Percentiles rank a stretch among this genome's conserved stretches.
Conservation (phyloP, 768 basidiomycete genomes). For the Leccinum subgranulosum region DNA sequence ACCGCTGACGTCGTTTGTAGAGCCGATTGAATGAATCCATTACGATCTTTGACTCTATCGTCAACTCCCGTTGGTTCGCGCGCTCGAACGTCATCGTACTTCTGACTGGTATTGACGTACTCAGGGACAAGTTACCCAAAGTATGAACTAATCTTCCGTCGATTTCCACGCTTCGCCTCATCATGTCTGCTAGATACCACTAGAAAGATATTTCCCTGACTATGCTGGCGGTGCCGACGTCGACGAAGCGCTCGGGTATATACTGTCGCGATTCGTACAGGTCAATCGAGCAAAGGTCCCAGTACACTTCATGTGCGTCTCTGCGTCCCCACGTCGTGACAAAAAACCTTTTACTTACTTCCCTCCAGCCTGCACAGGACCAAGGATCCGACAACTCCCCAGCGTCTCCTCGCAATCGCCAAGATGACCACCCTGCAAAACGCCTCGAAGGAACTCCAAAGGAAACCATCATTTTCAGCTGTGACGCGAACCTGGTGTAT, state of each 20-base stretch:
- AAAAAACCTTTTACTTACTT: not conserved
- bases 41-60: not conserved
- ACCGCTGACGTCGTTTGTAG: not conserved
- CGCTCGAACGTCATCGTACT: not conserved
- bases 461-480: not conserved
- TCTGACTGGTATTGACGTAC: not conserved
- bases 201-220: not conserved
- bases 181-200: not conserved
- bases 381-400: not conserved
- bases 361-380: not conserved
- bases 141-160: not conserved
- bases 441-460: not conserved
- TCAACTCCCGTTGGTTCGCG: not conserved
- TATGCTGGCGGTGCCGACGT: not conserved
- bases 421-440: not conserved
- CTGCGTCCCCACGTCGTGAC: not conserved
- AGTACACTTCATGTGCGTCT: not conserved
- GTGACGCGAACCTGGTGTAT: not conserved
- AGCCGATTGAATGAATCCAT: not conserved
- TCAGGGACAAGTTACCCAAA: constrained; percentile 2
- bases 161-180: not conserved
- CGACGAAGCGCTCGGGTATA: not conserved
- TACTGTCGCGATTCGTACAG: not conserved
- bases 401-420: not conserved
- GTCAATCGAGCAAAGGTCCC: not conserved